Percentiles rank a stretch among this genome's conserved stretches.
phyloP scores from a whole-genome alignment of 768 basidiomycete species.

The Suillus hirtellus region DNA sequence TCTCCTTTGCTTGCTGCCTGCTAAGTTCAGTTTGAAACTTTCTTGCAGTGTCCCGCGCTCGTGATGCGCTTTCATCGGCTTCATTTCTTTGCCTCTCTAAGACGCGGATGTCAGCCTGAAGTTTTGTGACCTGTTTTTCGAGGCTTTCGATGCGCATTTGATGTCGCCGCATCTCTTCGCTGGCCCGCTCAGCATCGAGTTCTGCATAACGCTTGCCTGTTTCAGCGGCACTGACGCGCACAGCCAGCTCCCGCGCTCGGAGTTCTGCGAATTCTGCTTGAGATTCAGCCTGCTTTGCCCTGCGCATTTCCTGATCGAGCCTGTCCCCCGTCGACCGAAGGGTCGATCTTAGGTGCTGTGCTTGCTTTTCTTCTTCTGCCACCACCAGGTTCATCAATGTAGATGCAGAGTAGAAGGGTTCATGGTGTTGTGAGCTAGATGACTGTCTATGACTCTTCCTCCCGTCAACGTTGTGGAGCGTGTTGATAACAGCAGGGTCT shows the following conservation, averaged over 20 bases:
- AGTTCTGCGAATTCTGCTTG: constrained; percentile 55
- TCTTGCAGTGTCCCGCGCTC: constrained; percentile 44
- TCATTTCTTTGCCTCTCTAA: constrained; percentile 40
- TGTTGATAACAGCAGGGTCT: constrained; percentile 41
- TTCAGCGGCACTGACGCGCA: constrained; percentile 43
- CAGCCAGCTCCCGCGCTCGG: constrained; percentile 42
- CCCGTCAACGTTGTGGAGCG: constrained; percentile 32
- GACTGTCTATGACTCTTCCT: constrained; percentile 32
- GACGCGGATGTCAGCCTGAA: constrained; percentile 29
- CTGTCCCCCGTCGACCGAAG: constrained; percentile 52
- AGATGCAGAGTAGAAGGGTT: constrained; percentile 33
- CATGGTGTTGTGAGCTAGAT: constrained; percentile 41
- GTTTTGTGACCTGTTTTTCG: constrained; percentile 44
- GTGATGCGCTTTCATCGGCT: constrained; percentile 44
- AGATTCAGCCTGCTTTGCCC: constrained; percentile 50
- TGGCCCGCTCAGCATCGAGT: constrained; percentile 40
- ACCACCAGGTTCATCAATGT: constrained; percentile 45
- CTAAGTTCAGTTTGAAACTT: constrained; percentile 45
- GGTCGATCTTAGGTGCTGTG: constrained; percentile 52
- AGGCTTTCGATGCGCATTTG: constrained; percentile 48
- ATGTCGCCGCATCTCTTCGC: constrained; percentile 48
- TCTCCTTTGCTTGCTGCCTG: constrained; percentile 45
- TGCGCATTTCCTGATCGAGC: constrained; percentile 56
- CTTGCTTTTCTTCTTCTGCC: constrained; percentile 58
- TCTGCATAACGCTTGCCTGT: constrained; percentile 40